Percentiles rank a stretch among this genome's conserved stretches.
Conservation (phyloP, 352 stramenopile genomes). For the Plasmopara muralis region DNA sequence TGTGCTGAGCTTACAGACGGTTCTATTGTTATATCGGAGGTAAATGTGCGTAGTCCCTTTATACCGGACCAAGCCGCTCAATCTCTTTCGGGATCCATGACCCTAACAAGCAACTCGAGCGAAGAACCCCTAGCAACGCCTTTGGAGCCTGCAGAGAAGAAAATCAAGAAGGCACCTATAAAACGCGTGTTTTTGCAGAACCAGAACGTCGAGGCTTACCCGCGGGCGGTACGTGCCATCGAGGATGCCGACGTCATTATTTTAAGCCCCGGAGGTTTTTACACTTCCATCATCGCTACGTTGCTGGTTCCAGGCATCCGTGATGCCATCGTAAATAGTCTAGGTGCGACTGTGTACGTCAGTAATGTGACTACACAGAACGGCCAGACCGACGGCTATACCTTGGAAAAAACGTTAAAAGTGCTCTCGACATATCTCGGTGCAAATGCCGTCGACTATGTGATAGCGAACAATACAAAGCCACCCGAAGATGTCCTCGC, state of each 20-base stretch:
- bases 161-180: constrained; percentile 58
- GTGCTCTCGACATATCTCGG: constrained; percentile 65
- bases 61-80: constrained; percentile 25
- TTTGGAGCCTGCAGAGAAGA: constrained; percentile 21
- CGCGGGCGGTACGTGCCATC: constrained; percentile 68
- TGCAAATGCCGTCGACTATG: constrained; percentile 71
- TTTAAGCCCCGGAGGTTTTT: constrained; percentile 75
- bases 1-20: constrained; percentile 72
- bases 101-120: constrained; percentile 17
- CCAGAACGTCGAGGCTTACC: constrained; percentile 58
- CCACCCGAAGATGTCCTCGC: constrained; percentile 46
- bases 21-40: constrained; percentile 68
- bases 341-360: constrained; percentile 74
- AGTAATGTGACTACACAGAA: constrained; percentile 83
- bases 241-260: constrained; percentile 84
- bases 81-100: constrained; percentile 14
- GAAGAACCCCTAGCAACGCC: constrained; percentile 19
- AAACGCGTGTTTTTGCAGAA: constrained; percentile 81
- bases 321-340: constrained; percentile 62
- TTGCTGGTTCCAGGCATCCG: constrained; percentile 76
- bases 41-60: constrained; percentile 73
- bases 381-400: constrained; percentile 77
- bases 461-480: constrained; percentile 76
- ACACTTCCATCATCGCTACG: constrained; percentile 81
- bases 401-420: constrained; percentile 57